Evolutionary conservation across 148 eudicot species (phyloP).

Genomic region (Mesembryanthemum crystallinum): DNA sequence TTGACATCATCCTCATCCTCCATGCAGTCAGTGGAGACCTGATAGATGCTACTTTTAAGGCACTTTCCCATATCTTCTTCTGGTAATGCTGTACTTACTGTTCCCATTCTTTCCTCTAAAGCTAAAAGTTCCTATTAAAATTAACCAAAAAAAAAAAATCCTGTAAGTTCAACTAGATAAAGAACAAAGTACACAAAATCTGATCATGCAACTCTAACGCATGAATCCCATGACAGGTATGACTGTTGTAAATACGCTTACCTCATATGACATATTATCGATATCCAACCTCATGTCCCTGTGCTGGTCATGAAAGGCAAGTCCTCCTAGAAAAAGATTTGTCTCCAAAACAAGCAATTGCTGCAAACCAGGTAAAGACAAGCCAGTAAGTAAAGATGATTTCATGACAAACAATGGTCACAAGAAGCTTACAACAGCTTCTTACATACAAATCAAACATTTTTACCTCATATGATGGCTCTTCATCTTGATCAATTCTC

Average conservation of each 20-base stretch:
- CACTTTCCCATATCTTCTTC: slow-evolving; percentile 68
- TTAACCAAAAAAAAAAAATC: not conserved
- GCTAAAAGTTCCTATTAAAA: slow-evolving; percentile 74
- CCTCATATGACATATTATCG: slow-evolving; percentile 96
- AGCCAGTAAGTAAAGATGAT: not conserved
- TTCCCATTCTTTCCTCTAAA: slow-evolving; percentile 92
- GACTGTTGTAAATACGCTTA: slow-evolving; percentile 15
- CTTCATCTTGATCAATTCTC: slow-evolving; percentile 81
- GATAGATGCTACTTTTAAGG: slow-evolving; percentile 50
- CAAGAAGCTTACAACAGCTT: not conserved
- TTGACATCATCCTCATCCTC: slow-evolving; percentile 50
- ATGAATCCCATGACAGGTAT: not conserved
- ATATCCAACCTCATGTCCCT: slow-evolving; percentile 95
- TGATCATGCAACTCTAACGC: not conserved
- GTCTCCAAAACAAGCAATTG: slow-evolving; percentile 76
- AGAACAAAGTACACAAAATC: not conserved
- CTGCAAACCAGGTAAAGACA: slow-evolving; percentile 35
- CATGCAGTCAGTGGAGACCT: slow-evolving; percentile 24
- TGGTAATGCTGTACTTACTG: slow-evolving; percentile 78
- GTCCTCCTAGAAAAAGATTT: slow-evolving; percentile 69
- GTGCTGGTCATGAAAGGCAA: slow-evolving; percentile 78
- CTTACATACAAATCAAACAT: not conserved
- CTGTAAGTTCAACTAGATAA: not conserved
- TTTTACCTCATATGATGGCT: slow-evolving; percentile 73
- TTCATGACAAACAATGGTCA: not conserved